These are phyloP conservation scores for Suillus cothurnatus DNA, from an alignment of 768 basidiomycete species.

Conservation along the genomic window DNA sequence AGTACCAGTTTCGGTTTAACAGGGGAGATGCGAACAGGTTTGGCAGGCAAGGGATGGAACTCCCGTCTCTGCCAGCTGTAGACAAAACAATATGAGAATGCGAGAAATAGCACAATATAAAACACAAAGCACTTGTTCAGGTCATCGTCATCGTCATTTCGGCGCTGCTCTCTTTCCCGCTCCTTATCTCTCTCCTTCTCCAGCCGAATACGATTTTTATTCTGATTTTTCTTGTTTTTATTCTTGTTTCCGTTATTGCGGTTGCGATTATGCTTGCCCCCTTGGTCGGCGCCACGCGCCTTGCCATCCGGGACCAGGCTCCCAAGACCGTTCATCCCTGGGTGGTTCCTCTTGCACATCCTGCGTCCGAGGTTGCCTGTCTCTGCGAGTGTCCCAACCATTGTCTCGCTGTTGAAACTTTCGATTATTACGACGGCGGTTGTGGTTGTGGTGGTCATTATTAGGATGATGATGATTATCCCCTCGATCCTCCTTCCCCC, in stretches of 20 bases:
- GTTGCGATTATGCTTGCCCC: slow-evolving; percentile 39
- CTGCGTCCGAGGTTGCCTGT: slow-evolving; percentile 33
- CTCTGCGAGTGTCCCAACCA: slow-evolving; percentile 56
- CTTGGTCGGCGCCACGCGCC: slow-evolving; percentile 38
- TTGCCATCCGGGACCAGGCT: slow-evolving; percentile 72
- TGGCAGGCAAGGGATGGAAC: slow-evolving; percentile 42
- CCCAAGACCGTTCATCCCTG: slow-evolving; percentile 66
- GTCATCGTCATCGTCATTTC: slow-evolving; percentile 59
- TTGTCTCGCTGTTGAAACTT: slow-evolving; percentile 31
- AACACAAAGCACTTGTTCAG: slow-evolving; percentile 63
- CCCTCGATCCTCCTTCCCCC: slow-evolving; percentile 41
- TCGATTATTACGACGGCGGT: slow-evolving; percentile 27
- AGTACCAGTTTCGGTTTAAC: slow-evolving; percentile 44
- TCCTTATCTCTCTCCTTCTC: slow-evolving; percentile 31
- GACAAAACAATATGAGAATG: slow-evolving; percentile 13
- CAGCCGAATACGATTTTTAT: slow-evolving; percentile 35
- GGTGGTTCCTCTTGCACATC: slow-evolving; percentile 18
- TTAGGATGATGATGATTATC: slow-evolving; percentile 18
- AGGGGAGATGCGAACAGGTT: slow-evolving; percentile 32
- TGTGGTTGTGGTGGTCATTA: slow-evolving; percentile 34
- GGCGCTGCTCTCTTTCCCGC: slow-evolving; percentile 44
- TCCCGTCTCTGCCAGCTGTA: slow-evolving; percentile 72
- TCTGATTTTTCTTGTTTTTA: slow-evolving; percentile 39
- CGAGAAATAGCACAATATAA: slow-evolving; percentile 12
- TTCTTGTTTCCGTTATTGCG: slow-evolving; percentile 42